Percentiles rank a stretch among this genome's conserved stretches.
phyloP scores from a whole-genome alignment of 108 stramenopile genomes.

The Ochromonas danica region DNA sequence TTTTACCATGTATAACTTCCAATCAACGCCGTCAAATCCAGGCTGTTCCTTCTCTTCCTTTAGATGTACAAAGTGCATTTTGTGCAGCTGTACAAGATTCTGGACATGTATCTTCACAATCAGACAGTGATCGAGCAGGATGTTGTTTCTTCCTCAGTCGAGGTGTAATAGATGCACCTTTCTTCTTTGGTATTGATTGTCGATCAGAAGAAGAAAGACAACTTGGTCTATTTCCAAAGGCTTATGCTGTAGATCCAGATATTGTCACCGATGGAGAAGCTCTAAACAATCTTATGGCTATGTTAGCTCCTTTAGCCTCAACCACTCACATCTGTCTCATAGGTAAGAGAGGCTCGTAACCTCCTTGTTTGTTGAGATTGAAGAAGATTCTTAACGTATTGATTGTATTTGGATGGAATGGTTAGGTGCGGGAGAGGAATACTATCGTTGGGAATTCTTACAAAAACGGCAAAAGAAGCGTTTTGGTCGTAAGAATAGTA shows the following conservation, averaged over 20 bases:
- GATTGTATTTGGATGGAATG: too few relatives aligned
- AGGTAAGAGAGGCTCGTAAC: not conserved
- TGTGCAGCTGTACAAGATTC: too few relatives aligned
- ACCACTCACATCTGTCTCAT: conserved; percentile 21
- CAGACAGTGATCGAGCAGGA: too few relatives aligned
- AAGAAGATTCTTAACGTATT: too few relatives aligned
- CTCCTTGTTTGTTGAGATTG: not conserved
- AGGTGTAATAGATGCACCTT: not conserved
- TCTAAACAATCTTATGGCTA: not conserved
- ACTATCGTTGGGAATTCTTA: not conserved
- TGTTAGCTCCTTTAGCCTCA: not conserved
- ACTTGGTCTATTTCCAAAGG: conserved; percentile 29
- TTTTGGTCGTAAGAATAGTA: not conserved
- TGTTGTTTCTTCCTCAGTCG: too few relatives aligned
- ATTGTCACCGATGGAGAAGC: conserved; percentile 20
- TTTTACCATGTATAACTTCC: not conserved
- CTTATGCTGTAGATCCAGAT: conserved; percentile 19
- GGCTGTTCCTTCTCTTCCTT: too few relatives aligned
- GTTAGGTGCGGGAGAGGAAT: not conserved
- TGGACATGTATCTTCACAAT: too few relatives aligned
- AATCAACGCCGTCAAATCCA: conserved; percentile 22
- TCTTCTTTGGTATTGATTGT: conserved; percentile 23
- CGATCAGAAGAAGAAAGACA: conserved; percentile 23
- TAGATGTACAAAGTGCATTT: too few relatives aligned
- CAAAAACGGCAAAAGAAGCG: not conserved